phyloP scores from a whole-genome alignment of 2,329 filamentous ascomycete genomes.

The Aspergillus sojae region DNA sequence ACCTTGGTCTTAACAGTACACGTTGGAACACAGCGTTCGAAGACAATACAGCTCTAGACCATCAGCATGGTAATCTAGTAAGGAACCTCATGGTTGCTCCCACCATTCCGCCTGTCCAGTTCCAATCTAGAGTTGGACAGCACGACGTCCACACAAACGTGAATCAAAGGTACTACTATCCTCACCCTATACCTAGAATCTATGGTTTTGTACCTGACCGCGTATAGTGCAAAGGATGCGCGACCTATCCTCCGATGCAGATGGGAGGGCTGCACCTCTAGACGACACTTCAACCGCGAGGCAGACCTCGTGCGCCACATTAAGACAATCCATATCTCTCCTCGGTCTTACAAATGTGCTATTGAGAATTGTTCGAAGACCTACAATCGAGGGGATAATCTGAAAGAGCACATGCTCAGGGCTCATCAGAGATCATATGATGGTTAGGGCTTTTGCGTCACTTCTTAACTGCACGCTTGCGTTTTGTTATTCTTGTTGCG shows the following conservation, averaged over 20 bases:
- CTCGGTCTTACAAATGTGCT: background rate
- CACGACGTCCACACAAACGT: background rate
- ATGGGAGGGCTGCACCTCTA: constrained; percentile 10
- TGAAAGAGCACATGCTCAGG: background rate
- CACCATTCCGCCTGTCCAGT: background rate
- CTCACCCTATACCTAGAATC: background rate
- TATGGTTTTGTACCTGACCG: background rate
- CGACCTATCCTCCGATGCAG: background rate
- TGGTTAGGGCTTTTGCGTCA: background rate
- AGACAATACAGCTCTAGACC: background rate
- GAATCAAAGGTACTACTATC: background rate
- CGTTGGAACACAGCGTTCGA: background rate
- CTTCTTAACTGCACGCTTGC: background rate
- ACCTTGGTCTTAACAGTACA: no score
- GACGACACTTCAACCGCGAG: background rate
- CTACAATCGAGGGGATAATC: constrained; percentile 6
- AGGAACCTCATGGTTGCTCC: background rate
- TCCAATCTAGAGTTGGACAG: background rate
- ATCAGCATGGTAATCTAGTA: background rate
- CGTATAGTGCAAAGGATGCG: background rate
- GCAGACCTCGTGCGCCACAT: constrained; percentile 1
- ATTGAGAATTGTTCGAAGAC: background rate
- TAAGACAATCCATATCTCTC: background rate
- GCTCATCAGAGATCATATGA: background rate
- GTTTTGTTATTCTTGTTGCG: background rate